Evolutionary conservation across 1,284 basidiomycete species (phyloP).

Genomic region (Melampsora occidentalis): DNA sequence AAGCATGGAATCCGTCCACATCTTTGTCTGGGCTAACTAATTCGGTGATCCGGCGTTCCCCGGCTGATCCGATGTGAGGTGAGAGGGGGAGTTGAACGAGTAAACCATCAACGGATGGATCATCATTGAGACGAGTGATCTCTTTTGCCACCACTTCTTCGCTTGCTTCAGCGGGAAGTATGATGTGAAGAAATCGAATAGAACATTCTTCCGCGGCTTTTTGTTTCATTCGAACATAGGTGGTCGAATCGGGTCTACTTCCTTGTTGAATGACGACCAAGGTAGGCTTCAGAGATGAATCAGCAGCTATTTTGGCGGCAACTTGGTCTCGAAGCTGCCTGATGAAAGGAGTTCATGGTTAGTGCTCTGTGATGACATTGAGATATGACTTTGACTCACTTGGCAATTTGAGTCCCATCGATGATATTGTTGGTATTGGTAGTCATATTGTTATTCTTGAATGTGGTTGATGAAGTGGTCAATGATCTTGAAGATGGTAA

Average conservation of each 20-base stretch:
- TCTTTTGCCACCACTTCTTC: slow-evolving; percentile 73
- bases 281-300: slow-evolving; percentile 81
- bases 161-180: slow-evolving; percentile 67
- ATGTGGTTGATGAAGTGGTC: too few relatives aligned
- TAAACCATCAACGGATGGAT: slow-evolving; percentile 79
- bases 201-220: slow-evolving; percentile 95
- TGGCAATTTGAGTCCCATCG: too few relatives aligned
- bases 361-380: too few relatives aligned
- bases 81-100: slow-evolving; percentile 97
- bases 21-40: slow-evolving; percentile 93
- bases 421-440: too few relatives aligned
- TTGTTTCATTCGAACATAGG: slow-evolving; percentile 96
- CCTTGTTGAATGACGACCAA: slow-evolving; percentile 95
- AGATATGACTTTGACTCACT: too few relatives aligned
- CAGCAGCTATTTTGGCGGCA: slow-evolving; percentile 54
- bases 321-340: slow-evolving; percentile 48
- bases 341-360: not conserved
- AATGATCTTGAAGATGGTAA: too few relatives aligned
- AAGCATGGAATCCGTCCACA: slow-evolving; percentile 98
- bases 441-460: too few relatives aligned
- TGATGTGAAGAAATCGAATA: slow-evolving; percentile 80
- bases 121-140: slow-evolving; percentile 79
- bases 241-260: slow-evolving; percentile 78
- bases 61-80: slow-evolving; percentile 74
- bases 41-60: slow-evolving; percentile 87